Percentiles rank a stretch among this genome's conserved stretches.
phyloP scores from a whole-genome alignment of 192 early-diverging fungal genomes.

The Allomyces macrogynus region DNA sequence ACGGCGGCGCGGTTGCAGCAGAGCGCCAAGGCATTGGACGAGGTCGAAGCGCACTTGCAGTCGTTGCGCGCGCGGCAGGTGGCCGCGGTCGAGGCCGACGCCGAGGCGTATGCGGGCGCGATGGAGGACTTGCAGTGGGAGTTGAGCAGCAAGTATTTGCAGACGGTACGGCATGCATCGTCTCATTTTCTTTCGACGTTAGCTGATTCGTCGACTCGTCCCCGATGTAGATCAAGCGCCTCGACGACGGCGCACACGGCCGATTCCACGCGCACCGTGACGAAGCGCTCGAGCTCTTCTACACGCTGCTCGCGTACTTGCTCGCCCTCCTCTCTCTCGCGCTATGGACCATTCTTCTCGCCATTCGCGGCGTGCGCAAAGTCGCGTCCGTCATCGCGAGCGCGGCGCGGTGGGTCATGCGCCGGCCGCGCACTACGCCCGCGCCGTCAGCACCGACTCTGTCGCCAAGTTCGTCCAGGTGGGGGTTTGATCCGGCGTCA shows the following conservation, averaged over 20 bases:
- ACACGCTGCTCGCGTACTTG: neutral
- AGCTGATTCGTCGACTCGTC: no score
- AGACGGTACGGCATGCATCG: no score
- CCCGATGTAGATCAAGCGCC: neutral
- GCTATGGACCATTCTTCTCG: neutral
- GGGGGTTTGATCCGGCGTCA: no score
- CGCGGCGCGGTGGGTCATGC: no score
- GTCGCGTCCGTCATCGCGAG: no score
- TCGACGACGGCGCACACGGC: neutral
- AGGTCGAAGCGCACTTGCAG: neutral
- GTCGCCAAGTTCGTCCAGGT: no score
- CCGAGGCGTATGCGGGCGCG: neutral
- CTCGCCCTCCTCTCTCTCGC: neutral
- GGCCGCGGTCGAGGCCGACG: neutral
- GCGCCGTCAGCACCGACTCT: no score
- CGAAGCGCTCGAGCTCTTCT: neutral
- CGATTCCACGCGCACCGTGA: neutral
- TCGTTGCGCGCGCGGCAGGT: neutral
- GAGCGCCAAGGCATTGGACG: neutral
- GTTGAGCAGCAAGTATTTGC: neutral
- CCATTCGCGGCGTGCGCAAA: neutral
- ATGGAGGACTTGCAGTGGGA: neutral
- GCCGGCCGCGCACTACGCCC: no score
- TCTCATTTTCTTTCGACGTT: no score
- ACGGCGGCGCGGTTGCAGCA: neutral